Evolutionary conservation across 768 basidiomycete genomes (phyloP), one percentile per base, ranked within the genome.

Genomic region (Gymnopilus dilepis): DNA sequence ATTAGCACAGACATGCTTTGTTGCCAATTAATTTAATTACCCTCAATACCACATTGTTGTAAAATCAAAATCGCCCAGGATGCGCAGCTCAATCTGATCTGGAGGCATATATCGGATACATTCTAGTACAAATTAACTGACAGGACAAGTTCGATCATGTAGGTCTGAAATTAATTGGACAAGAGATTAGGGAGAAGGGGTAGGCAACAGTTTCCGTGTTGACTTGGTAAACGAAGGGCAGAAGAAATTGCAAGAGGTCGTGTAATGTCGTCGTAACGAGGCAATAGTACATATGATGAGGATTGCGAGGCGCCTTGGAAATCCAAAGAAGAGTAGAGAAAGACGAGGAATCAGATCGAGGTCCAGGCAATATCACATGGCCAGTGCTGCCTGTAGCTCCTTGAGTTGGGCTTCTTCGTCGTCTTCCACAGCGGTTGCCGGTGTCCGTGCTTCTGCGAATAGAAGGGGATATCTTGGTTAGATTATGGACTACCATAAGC

Each of bases 371-470:
- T 8, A 40, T 53, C 30, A 59, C 58, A 53, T 53, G 26, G 48
- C 48, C 90, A 97, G 92, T 21, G 94, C 88, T 71, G 94, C 95
- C 78, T 97, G 96, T 66, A 99, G 80, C 73, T 92, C 88, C 75
- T 84, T 86, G 72, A 99, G 86, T 76, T 97, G 89, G 43, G 85
- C 88, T 65, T 94, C 96, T 74, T 98, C 97, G 80, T 97, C 94
- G 75, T 94, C 93, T 72, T 95, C 94, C 67, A 73, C 73, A 61
- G 72, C 72, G 66, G 80, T 73, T 61, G 72, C 72, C 64, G 80
- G 73, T 77, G 74, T 69, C 62, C 68, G 72, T 66, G 67, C 37
- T 60, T 69, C 69, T 70, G 69, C 42, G 64, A 51, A 55, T 62
- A 8, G 37, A 28, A n/a, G 24, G 26, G 42, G 21, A 42, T 21